These are phyloP conservation scores for Wickerhamomyces chaumierensis DNA, from an alignment of 805 yeast genomes.

Conservation along the genomic window DNA sequence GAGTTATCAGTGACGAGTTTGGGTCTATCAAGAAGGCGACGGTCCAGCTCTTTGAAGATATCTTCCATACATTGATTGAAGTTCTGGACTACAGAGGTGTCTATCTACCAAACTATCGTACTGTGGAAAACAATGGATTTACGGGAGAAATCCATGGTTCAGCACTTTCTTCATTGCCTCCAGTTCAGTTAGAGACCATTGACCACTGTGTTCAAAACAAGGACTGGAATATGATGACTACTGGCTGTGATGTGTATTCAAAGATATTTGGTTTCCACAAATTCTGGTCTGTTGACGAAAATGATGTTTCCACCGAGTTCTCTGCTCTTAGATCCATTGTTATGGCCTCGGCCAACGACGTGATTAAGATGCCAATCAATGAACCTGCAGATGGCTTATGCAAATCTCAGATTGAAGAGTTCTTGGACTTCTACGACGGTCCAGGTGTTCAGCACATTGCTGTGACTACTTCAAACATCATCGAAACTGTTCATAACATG, in stretches of 20 bases:
- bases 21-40: slow-evolving; percentile 47
- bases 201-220: slow-evolving; percentile 82
- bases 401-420: slow-evolving; percentile 76
- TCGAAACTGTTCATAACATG: slow-evolving; percentile 42
- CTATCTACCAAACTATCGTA: slow-evolving; percentile 41
- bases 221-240: slow-evolving; percentile 54
- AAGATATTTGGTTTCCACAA: slow-evolving; percentile 60
- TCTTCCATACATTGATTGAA: slow-evolving; percentile 59
- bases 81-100: slow-evolving; percentile 22
- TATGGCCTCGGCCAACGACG: slow-evolving; percentile 58
- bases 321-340: slow-evolving; percentile 67
- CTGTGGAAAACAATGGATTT: slow-evolving; percentile 1
- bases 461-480: slow-evolving; percentile 47
- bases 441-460: slow-evolving; percentile 86
- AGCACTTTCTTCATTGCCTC: slow-evolving; percentile 17
- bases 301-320: slow-evolving; percentile 55
- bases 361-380: slow-evolving; percentile 70
- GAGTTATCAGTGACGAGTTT: slow-evolving; percentile 25
- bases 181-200: slow-evolving; percentile 31
- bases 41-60: slow-evolving; percentile 45
- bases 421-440: slow-evolving; percentile 60
- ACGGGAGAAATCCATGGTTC: slow-evolving; percentile 3
- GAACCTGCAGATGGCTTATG: slow-evolving; percentile 66
- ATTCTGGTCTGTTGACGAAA: slow-evolving; percentile 81
- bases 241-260: slow-evolving; percentile 48